Evolutionary conservation across 257 asterid genomes (phyloP), one percentile per base, ranked within the genome.

Genomic region (Salvia hispanica): DNA sequence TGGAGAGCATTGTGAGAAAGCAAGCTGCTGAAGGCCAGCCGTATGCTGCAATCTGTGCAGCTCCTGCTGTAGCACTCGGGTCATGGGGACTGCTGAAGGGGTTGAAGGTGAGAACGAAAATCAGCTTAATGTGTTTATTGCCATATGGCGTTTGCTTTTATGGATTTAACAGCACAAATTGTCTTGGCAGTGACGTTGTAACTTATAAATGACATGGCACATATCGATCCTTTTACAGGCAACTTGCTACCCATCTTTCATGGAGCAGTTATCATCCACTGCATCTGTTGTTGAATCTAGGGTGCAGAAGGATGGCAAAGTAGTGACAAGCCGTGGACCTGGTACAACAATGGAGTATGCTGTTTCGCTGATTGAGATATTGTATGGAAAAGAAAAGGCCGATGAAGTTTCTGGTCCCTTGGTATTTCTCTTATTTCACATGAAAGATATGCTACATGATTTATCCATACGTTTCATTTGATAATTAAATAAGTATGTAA

Each of bases 321-420:
- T 88, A 70, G 89, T 93, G 76, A 93, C 98, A 5, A 93, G 97
- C 79, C 92, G 92, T 74, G 98, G 97, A 60, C 97, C 97, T 31
- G 98, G 97, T 62, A 93, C 98, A 9, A 69, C 90, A 40, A 82
- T 93, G 80, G 98, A 93, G 87, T 93, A 85, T 73, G 77, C 89
- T 58, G 86, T 93, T 78, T 84, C 92, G 36, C 83, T 93, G 67
- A 88, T 93, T 59, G 96, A 88, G 69, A 83, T 85, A 64, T 71
- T 93, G 46, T 84, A 85, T 52, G 97, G 99, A 55, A 93, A 84
- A 67, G 95, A 82, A 77, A 90, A 88, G 66, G 94, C 96, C 58
- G 80, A 77, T 66, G 95, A 93, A 72, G 88, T 93, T 70, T 78
- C 95, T 59, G 89, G 87, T 57, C 97, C 99, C 50, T 78, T 93